Conservation (phyloP, 2,329 filamentous ascomycete species). For the Calonectria ilicicola region DNA sequence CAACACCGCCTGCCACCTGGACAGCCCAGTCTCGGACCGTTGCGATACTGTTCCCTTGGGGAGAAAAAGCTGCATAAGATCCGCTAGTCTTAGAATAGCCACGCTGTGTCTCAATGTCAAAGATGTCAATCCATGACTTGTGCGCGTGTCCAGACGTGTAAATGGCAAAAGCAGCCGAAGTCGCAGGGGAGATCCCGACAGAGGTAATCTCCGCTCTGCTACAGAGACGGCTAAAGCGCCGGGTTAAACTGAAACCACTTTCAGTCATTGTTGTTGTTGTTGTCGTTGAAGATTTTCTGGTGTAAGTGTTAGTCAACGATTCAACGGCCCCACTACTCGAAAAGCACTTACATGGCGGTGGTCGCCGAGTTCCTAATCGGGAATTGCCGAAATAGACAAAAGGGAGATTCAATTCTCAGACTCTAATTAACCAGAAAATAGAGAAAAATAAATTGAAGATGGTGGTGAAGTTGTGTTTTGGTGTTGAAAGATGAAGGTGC, state of each 20-base stretch:
- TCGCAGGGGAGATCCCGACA: constrained; percentile 45
- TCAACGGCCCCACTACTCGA: not conserved
- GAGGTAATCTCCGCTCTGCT: constrained; percentile 48
- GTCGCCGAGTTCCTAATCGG: not conserved
- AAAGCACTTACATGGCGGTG: constrained; percentile 34
- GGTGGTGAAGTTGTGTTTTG: not conserved
- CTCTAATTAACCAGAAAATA: not conserved
- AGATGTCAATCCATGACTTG: constrained; percentile 53
- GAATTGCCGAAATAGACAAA: not conserved
- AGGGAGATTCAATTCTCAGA: not conserved
- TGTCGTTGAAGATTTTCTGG: constrained; percentile 28
- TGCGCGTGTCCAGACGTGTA: constrained; percentile 44
- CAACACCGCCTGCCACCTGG: constrained; percentile 44
- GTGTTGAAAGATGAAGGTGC: not conserved
- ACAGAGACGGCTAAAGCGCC: constrained; percentile 43
- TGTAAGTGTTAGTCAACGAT: constrained; percentile 26
- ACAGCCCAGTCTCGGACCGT: constrained; percentile 48
- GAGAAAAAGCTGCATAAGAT: constrained; percentile 45
- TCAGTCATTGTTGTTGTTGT: not conserved
- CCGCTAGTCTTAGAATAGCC: constrained; percentile 47
- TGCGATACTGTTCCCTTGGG: constrained; percentile 38
- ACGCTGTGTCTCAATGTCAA: constrained; percentile 42
- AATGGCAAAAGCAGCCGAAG: constrained; percentile 44
- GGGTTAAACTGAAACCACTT: constrained; percentile 35
- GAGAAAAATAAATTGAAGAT: not conserved